Base-by-base conservation (phyloP, 352 stramenopile genomes). In the Phytophthora tubulina region DNA sequence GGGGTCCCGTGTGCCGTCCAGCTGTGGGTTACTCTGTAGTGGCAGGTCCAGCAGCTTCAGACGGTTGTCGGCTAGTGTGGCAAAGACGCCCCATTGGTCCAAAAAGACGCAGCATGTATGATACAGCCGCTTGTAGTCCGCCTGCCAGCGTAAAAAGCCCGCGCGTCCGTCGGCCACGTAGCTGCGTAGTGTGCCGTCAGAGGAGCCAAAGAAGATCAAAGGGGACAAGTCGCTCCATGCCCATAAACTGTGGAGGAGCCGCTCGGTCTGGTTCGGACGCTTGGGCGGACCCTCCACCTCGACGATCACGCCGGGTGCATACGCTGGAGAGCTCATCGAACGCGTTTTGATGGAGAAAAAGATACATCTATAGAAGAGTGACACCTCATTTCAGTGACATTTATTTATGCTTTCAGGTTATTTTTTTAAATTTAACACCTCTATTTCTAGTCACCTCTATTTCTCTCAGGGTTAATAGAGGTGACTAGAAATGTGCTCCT, bases 61-160 rank as follows among this genome's bases (percentile, higher is more conserved):
- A 61, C 85, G 91, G 49, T 67, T 67, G 69, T 94, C 85, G 0
- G 74, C 35, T 6, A 94, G 49, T 39, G 89, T 95, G 27, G 75
- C 61, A 55, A 80, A 88, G 6, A 94, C 76, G 32, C 89, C 84
- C 89, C 89, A 96, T 21, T 60, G 48, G 67, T 96, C 86, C 32
- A 96, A 55, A 35, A 94, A 82, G 31, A 64, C 55, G 39, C 83
- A 78, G 67, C 73, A 76, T 6, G 73, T 17, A 65, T 93, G 83
- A 64, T 74, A 93, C 14, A 93, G 54, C 48, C 81, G 82, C 60
- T 90, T 91, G 72, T 87, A 85, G 41, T 85, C 78, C 30, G 82
- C 63, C 52, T 92, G 85, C 72, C 69, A 89, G 33, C 74, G 76
- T 48, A 92, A 39, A 13, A 66, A 78, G 32, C 55, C 67, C 10